Base-by-base conservation (phyloP, 345 rosid species). In the Sonneratia alba region DNA sequence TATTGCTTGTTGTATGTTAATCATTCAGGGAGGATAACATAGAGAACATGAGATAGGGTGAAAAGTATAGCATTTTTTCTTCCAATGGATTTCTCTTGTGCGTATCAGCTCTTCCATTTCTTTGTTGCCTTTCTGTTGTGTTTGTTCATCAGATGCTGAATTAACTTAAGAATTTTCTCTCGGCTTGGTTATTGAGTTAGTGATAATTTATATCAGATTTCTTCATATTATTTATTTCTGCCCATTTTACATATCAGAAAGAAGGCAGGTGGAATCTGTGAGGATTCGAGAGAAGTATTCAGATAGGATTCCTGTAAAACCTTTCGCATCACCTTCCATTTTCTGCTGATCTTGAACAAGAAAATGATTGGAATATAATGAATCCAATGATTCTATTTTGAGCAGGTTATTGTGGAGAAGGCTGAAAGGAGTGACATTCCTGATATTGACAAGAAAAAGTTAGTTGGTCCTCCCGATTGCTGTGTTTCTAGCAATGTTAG, bases 371-470 rank as follows among this genome's bases (percentile, higher is more conserved):
- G 32, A 36, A 34, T 62, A 24, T 34, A 59, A 32, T 34, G 66
- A 34, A 62, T 62, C 37, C 13, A 62, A 11, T 34, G 37, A 34
- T 62, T 2, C 18, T 62, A 37, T 45, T n/a, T 53, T 32, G 16
- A 81, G 70, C 85, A 95, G 99, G 92, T 95, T 66, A 95, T 95
- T 70, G 96, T 95, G 68, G 99, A 95, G 75, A 95, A 77, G 82
- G 96, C 97, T 51, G 97, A 86, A 69, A 89, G 85, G 76, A 85
- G 89, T 75, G 96, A 95, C 80, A 86, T 92, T 67, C 97, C 99
- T 71, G 97, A 95, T 59, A 95, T 95, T 78, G 97, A 92, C 78
- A 95, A 95, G 83, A 92, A 92, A 77, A 95, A 95, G 99, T 95
- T 72, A 84, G 97, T 85, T 22, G 37, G 69, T 68, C 65, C 47